Conservation (phyloP, 805 yeast species). For the Ogataea thermomethanolica region DNA sequence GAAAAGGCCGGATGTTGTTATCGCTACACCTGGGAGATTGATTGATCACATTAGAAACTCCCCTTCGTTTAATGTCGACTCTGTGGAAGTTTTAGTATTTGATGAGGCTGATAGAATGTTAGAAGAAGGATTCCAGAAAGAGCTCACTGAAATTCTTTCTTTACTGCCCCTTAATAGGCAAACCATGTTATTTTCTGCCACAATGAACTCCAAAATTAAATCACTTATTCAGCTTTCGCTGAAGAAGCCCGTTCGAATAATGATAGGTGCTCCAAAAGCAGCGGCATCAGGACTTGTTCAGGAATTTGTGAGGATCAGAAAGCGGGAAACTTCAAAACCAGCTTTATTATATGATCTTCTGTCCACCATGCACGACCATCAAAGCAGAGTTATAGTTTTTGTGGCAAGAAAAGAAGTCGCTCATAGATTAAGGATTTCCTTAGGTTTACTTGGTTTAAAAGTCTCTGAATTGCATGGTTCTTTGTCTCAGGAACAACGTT, state of each 20-base stretch:
- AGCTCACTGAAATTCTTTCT: slow-evolving; percentile 83
- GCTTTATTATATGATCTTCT: slow-evolving; percentile 74
- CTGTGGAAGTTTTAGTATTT: slow-evolving; percentile 85
- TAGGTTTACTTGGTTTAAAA: slow-evolving; percentile 72
- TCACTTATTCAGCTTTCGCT: slow-evolving; percentile 83
- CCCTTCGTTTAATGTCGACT: slow-evolving; percentile 84
- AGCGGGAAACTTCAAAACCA: slow-evolving; percentile 79
- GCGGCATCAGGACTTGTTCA: slow-evolving; percentile 89
- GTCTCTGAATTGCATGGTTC: slow-evolving; percentile 84
- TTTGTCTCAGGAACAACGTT: slow-evolving; percentile 88
- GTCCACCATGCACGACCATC: slow-evolving; percentile 59
- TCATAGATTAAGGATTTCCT: slow-evolving; percentile 72
- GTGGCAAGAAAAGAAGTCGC: slow-evolving; percentile 91
- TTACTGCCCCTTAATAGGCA: slow-evolving; percentile 89
- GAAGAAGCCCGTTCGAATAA: slow-evolving; percentile 85
- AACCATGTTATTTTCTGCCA: slow-evolving; percentile 92
- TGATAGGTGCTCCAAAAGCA: slow-evolving; percentile 95
- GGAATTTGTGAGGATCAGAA: slow-evolving; percentile 92
- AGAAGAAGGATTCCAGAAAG: slow-evolving; percentile 98
- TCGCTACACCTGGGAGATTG: slow-evolving; percentile 98
- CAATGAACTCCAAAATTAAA: slow-evolving; percentile 93
- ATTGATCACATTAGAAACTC: slow-evolving; percentile 96
- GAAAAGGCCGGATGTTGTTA: slow-evolving; percentile 89
- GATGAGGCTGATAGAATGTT: slow-evolving; percentile 99
- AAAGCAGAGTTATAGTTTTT: slow-evolving; percentile 79